Percentiles rank a stretch among this genome's conserved stretches.
Conservation (phyloP, 1,139 yeast genomes). For the Yarrowia galli region DNA sequence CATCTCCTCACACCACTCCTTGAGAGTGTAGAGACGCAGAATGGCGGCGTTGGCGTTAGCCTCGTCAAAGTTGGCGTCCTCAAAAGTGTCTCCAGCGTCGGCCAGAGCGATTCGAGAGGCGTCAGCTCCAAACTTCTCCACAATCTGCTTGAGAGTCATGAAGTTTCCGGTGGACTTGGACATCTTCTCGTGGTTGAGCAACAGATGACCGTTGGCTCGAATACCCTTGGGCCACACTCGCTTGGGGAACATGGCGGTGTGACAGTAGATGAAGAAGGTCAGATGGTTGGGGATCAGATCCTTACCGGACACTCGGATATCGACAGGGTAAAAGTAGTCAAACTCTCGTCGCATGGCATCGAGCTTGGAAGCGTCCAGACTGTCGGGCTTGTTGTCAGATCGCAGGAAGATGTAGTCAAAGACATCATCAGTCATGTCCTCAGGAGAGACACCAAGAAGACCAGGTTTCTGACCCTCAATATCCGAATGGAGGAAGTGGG, state of each 20-base stretch:
- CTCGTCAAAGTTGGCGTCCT: conserved; percentile 98
- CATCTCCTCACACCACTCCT: conserved; percentile 93
- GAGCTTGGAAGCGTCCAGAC: conserved; percentile 71
- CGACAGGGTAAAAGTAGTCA: conserved; percentile 94
- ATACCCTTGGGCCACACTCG: conserved; percentile 93
- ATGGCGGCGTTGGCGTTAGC: conserved; percentile 97
- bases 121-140: conserved; percentile 94
- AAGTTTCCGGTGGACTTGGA: conserved; percentile 98
- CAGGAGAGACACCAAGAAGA: conserved; percentile 74
- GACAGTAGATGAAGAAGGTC: conserved; percentile 92
- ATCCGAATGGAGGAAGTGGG: conserved; percentile 85
- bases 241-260: conserved; percentile 91
- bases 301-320: conserved; percentile 90
- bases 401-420: conserved; percentile 90
- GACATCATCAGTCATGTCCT: conserved; percentile 90
- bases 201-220: conserved; percentile 93
- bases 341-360: conserved; percentile 87
- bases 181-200: conserved; percentile 97
- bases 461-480: conserved; percentile 83
- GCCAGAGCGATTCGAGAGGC: conserved; percentile 97
- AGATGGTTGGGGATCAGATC: conserved; percentile 97
- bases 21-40: conserved; percentile 86
- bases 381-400: conserved; percentile 64
- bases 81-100: conserved; percentile 97
- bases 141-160: conserved; percentile 84